These are phyloP conservation scores for Leishmania arabica DNA, from an alignment of 208 protist species.

Conservation along the genomic window DNA sequence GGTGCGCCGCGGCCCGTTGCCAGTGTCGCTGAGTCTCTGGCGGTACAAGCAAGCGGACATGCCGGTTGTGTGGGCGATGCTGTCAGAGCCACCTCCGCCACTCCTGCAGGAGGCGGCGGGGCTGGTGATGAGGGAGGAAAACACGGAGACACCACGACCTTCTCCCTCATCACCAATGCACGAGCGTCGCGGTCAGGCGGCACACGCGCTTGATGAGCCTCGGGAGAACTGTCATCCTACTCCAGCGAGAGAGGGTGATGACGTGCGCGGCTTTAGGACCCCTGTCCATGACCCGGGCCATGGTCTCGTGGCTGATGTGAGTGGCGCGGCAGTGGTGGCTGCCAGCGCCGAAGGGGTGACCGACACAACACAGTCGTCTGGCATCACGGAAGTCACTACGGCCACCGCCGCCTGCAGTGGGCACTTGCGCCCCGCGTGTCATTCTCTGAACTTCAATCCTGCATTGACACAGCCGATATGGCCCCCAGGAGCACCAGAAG, in stretches of 20 bases:
- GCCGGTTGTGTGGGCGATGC: slow-evolving; percentile 21
- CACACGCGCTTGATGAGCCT: background rate
- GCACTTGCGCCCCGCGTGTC: background rate
- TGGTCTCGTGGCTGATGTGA: background rate
- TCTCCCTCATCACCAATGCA: background rate
- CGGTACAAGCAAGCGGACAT: slow-evolving; percentile 39
- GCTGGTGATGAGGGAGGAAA: background rate
- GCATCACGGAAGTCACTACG: background rate
- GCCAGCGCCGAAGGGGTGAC: background rate
- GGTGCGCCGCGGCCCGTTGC: slow-evolving; percentile 34
- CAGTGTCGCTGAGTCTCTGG: slow-evolving; percentile 46
- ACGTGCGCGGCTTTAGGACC: background rate
- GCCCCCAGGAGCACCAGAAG: background rate
- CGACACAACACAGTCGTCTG: background rate
- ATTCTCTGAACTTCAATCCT: background rate
- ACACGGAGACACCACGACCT: background rate
- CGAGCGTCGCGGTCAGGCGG: background rate
- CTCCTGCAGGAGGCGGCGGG: background rate
- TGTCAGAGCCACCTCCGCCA: background rate
- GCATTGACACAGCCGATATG: background rate
- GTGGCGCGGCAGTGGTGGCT: background rate
- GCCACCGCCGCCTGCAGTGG: background rate
- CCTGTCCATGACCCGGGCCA: background rate
- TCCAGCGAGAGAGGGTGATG: background rate
- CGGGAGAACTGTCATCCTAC: too few relatives aligned